Percentiles rank a stretch among this genome's conserved stretches.
Conservation (phyloP, 768 basidiomycete genomes). For the Tricholoma hemisulphureum region DNA sequence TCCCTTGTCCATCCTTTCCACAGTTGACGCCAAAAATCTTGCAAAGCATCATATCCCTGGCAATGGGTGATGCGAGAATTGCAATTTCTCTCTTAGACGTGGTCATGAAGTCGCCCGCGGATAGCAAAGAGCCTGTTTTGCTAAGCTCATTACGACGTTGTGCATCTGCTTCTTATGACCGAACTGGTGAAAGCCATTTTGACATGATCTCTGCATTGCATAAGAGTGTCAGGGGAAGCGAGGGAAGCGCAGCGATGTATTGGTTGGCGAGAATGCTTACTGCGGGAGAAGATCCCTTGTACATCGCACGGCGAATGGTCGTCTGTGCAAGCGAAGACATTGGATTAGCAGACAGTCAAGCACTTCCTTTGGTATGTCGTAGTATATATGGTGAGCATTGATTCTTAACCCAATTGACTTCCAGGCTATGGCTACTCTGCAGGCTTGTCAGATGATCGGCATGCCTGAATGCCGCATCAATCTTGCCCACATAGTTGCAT, state of each 20-base stretch:
- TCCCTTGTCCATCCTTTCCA: slow-evolving; percentile 19
- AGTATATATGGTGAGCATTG: background rate
- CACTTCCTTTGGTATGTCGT: slow-evolving; percentile 64
- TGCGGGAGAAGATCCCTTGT: slow-evolving; percentile 80
- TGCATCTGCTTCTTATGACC: slow-evolving; percentile 67
- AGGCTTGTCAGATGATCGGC: slow-evolving; percentile 68
- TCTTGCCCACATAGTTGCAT: slow-evolving; percentile 72
- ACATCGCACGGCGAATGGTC: slow-evolving; percentile 68
- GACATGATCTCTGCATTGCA: slow-evolving; percentile 86
- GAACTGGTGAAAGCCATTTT: slow-evolving; percentile 72
- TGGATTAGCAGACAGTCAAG: slow-evolving; percentile 75
- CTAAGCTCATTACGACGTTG: slow-evolving; percentile 60
- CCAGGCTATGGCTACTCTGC: slow-evolving; percentile 62
- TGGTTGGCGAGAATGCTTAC: slow-evolving; percentile 85
- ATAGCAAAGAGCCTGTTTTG: slow-evolving; percentile 46
- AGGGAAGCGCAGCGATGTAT: slow-evolving; percentile 78
- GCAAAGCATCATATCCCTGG: slow-evolving; percentile 49
- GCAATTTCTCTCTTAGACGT: slow-evolving; percentile 79
- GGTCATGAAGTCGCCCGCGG: slow-evolving; percentile 45
- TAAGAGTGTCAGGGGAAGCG: slow-evolving; percentile 77
- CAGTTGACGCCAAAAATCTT: slow-evolving; percentile 49
- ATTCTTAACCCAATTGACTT: background rate
- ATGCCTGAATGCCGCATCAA: slow-evolving; percentile 84
- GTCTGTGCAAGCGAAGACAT: slow-evolving; percentile 87
- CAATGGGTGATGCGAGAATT: slow-evolving; percentile 71